Percentiles rank a stretch among this genome's conserved stretches.
phyloP scores from a whole-genome alignment of 1,139 yeast genomes.

The Taphrina populina region DNA sequence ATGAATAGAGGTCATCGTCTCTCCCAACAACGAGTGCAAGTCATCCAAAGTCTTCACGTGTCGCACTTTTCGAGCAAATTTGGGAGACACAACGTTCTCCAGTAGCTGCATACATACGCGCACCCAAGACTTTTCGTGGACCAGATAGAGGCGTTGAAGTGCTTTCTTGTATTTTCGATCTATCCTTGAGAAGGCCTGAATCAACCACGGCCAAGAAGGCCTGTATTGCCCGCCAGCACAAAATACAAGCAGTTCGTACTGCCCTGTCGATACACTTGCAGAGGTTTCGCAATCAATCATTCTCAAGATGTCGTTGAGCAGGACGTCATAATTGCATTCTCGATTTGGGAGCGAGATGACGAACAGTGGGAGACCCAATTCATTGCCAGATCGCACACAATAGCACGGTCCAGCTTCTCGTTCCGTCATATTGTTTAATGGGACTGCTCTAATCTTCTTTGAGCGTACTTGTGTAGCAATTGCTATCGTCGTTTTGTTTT shows the following conservation, averaged over 20 bases:
- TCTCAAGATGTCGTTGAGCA: conserved; percentile 38
- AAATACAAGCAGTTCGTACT: conserved; percentile 17
- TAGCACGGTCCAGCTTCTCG: not conserved
- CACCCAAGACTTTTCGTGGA: conserved; percentile 90
- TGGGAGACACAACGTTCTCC: conserved; percentile 32
- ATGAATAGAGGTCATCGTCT: conserved; percentile 74
- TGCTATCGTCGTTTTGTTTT: no score
- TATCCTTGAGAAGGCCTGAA: conserved; percentile 68
- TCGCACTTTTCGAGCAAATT: conserved; percentile 23
- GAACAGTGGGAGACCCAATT: not conserved
- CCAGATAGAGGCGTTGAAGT: conserved; percentile 66
- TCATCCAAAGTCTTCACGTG: conserved; percentile 58
- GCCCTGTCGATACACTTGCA: not conserved
- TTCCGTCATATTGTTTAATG: no score
- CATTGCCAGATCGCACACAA: not conserved
- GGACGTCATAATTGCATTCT: conserved; percentile 35
- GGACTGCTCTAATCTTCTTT: no score
- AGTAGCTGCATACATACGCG: conserved; percentile 70
- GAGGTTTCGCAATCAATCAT: conserved; percentile 29
- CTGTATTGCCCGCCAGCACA: conserved; percentile 46
- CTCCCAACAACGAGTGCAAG: conserved; percentile 51
- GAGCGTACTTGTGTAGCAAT: no score
- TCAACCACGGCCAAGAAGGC: conserved; percentile 71
- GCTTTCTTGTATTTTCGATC: conserved; percentile 59
- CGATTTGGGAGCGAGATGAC: conserved; percentile 4